Evolutionary conservation across 1,284 basidiomycete genomes (phyloP).

Genomic region (Albatrellus sp.): DNA sequence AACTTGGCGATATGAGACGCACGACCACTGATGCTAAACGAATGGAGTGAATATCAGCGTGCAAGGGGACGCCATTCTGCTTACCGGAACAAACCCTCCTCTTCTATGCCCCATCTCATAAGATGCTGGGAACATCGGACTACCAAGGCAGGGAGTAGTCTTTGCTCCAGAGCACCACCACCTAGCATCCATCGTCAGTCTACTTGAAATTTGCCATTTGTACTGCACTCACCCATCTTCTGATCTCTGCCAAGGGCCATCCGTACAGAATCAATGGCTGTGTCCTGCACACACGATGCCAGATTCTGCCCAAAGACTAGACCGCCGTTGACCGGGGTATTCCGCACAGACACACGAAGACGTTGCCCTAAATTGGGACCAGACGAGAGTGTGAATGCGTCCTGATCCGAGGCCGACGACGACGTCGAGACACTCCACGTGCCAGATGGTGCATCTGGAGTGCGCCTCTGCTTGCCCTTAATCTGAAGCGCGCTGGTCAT

Average conservation of each 20-base stretch:
- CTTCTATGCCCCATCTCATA: conserved; percentile 66
- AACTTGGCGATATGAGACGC: conserved; percentile 65
- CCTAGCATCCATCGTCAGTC: conserved; percentile 10
- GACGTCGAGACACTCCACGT: conserved; percentile 44
- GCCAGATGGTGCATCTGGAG: conserved; percentile 45
- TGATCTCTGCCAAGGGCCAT: conserved; percentile 1
- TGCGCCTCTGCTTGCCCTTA: conserved; percentile 32
- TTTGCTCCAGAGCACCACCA: conserved; percentile 29
- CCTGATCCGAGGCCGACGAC: conserved; percentile 36
- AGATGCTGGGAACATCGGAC: conserved; percentile 73
- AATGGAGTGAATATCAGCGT: conserved; percentile 5
- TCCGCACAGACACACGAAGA: conserved; percentile 38
- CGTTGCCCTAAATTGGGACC: conserved; percentile 43
- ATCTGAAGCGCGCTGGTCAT: conserved; percentile 11
- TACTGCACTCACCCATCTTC: conserved; percentile 5
- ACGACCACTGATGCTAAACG: conserved; percentile 56
- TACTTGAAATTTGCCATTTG: neutral
- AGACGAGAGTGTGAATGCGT: conserved; percentile 23
- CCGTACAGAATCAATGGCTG: conserved; percentile 30
- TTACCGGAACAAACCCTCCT: conserved; percentile 76
- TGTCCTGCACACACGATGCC: conserved; percentile 44
- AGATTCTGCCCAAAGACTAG: conserved; percentile 57
- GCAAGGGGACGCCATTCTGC: conserved; percentile 12
- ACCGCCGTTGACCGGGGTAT: conserved; percentile 25
- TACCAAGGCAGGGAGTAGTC: conserved; percentile 59